Conservation (phyloP, 805 yeast genomes). For the Starmerella sirachaensis region DNA sequence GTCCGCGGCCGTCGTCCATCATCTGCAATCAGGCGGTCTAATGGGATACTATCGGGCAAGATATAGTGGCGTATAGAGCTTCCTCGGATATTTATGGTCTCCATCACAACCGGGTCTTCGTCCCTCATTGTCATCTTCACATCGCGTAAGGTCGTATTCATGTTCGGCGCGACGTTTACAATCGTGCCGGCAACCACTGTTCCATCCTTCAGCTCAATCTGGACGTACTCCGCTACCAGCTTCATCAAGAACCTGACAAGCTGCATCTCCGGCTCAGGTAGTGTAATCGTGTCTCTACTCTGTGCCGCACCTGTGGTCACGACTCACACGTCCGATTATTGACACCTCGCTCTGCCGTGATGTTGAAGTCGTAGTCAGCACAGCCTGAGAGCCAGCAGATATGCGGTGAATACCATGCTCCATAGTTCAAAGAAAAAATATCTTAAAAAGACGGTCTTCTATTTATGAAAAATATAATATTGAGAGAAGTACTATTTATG, state of each 20-base stretch:
- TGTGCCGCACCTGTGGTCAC: too few relatives aligned
- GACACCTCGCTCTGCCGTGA: background rate
- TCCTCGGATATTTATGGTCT: conserved; percentile 76
- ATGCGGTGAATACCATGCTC: too few relatives aligned
- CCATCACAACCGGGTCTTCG: conserved; percentile 58
- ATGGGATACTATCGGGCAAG: conserved; percentile 73
- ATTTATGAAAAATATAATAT: too few relatives aligned
- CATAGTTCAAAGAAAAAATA: too few relatives aligned
- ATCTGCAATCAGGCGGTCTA: conserved; percentile 37
- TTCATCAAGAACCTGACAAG: conserved; percentile 58
- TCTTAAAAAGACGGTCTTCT: too few relatives aligned
- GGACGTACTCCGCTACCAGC: conserved; percentile 71
- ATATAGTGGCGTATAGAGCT: conserved; percentile 74
- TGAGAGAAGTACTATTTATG: too few relatives aligned
- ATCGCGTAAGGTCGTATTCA: conserved; percentile 75
- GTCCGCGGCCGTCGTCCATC: conserved; percentile 32
- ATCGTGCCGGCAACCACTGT: conserved; percentile 75
- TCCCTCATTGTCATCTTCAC: conserved; percentile 65
- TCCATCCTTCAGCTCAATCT: conserved; percentile 85
- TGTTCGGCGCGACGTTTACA: conserved; percentile 73
- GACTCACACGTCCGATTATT: too few relatives aligned
- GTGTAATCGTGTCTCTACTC: background rate
- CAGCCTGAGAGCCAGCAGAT: too few relatives aligned
- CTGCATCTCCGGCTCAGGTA: conserved; percentile 23
- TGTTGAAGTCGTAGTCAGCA: background rate